phyloP scores from a whole-genome alignment of 75 land plant species.

The Pinus taeda region DNA sequence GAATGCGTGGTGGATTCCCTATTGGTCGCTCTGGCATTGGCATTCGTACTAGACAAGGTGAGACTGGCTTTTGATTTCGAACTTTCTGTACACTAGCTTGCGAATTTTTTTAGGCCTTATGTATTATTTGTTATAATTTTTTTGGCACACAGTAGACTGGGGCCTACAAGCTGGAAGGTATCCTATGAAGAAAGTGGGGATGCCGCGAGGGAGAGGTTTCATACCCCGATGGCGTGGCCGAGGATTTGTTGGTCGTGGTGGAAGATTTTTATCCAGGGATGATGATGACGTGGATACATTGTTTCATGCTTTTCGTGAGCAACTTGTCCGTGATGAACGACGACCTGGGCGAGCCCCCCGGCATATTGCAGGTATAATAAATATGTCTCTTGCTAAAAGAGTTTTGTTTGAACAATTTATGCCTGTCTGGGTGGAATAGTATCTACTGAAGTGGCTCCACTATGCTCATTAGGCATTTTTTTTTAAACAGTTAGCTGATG shows the following conservation, averaged over 20 bases:
- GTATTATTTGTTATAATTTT: neutral
- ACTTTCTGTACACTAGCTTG: neutral
- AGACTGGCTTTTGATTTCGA: neutral
- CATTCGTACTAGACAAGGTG: slow-evolving; percentile 24
- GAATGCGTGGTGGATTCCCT: slow-evolving; percentile 54
- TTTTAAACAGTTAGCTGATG: neutral
- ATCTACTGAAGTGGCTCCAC: neutral
- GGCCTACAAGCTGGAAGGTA: slow-evolving; percentile 26
- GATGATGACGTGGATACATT: slow-evolving; percentile 14
- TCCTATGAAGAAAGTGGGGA: slow-evolving; percentile 17
- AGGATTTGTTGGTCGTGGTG: slow-evolving; percentile 9
- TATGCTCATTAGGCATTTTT: neutral
- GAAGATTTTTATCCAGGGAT: slow-evolving; percentile 22
- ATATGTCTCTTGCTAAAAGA: too few species aligned
- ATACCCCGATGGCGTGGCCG: slow-evolving; percentile 25
- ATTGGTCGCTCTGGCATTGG: slow-evolving; percentile 27
- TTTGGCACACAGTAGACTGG: slow-evolving; percentile 21
- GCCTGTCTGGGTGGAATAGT: neutral
- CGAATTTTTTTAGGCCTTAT: neutral
- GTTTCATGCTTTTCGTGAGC: slow-evolving; percentile 19
- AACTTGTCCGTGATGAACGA: slow-evolving; percentile 17
- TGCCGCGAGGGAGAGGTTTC: slow-evolving; percentile 32
- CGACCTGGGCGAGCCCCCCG: slow-evolving; percentile 32
- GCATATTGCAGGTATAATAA: neutral
- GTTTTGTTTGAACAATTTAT: neutral